phyloP scores from a whole-genome alignment of 2,329 filamentous ascomycete genomes.

The Elsinoe batatas region DNA sequence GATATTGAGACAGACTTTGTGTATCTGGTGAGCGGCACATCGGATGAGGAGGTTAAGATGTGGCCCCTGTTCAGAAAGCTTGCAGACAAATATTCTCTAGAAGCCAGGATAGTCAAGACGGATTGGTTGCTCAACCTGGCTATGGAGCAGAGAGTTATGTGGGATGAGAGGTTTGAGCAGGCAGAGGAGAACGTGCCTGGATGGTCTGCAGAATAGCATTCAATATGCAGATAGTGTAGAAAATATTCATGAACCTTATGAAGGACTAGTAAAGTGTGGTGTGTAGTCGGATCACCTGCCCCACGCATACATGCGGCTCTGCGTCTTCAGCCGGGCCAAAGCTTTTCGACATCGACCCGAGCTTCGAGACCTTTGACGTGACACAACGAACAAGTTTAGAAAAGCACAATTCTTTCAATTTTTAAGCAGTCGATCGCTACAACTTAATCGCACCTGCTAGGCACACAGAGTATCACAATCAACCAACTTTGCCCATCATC shows the following conservation, averaged over 20 bases:
- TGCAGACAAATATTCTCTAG: conserved; percentile 67
- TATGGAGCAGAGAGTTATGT: conserved; percentile 67
- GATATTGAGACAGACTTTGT: conserved; percentile 48
- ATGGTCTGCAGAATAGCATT: background rate
- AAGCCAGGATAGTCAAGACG: conserved; percentile 66
- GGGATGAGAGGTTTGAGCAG: conserved; percentile 25
- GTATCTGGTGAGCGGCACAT: conserved; percentile 68
- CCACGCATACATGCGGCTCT: no score
- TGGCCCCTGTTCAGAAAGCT: conserved; percentile 75
- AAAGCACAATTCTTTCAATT: background rate
- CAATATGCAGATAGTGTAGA: background rate
- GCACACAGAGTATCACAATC: no score
- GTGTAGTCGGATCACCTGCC: no score
- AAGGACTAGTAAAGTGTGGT: no score
- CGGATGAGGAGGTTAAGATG: conserved; percentile 57
- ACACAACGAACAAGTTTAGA: background rate
- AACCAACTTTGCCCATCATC: no score
- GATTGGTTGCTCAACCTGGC: conserved; percentile 88
- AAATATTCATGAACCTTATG: background rate
- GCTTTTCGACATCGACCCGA: background rate
- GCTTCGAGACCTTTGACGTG: background rate
- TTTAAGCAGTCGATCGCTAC: background rate
- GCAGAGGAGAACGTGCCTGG: conserved; percentile 17
- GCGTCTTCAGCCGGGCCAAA: background rate
- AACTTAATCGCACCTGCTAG: background rate